Evolutionary conservation across 306 rosid genomes (phyloP).

Genomic region (Vigna angularis): DNA sequence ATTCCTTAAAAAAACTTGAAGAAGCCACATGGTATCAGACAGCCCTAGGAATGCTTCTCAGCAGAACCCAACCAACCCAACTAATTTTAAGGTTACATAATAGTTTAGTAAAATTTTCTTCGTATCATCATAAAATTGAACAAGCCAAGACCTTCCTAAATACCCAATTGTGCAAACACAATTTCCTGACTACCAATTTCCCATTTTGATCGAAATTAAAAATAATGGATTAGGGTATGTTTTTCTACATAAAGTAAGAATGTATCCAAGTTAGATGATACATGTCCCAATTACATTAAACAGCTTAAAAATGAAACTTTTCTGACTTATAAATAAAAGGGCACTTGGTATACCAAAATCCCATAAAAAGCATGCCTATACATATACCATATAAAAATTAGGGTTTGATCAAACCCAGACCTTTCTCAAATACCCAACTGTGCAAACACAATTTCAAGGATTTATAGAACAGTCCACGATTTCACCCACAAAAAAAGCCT

Average conservation of each 20-base stretch:
- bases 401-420: slow-evolving; percentile 14
- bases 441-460: not conserved
- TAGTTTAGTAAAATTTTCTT: not conserved
- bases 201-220: slow-evolving; percentile 10
- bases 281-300: not conserved
- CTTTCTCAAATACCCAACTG: slow-evolving; percentile 34
- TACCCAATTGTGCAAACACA: slow-evolving; percentile 24
- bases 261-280: not conserved
- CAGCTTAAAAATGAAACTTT: not conserved
- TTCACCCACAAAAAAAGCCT: too few relatives aligned
- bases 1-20: not conserved
- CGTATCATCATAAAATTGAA: not conserved
- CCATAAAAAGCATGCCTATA: not conserved
- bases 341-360: not conserved
- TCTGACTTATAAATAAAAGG: not conserved
- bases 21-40: not conserved
- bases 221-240: not conserved
- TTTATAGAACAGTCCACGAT: not conserved
- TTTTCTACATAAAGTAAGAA: not conserved
- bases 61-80: not conserved
- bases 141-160: slow-evolving; percentile 16
- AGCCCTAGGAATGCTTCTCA: not conserved
- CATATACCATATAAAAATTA: slow-evolving; percentile 13
- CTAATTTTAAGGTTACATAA: too few relatives aligned
- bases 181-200: slow-evolving; percentile 11